Base-by-base conservation (phyloP, 1,139 yeast genomes). In the Petasospora rhodanensis region DNA sequence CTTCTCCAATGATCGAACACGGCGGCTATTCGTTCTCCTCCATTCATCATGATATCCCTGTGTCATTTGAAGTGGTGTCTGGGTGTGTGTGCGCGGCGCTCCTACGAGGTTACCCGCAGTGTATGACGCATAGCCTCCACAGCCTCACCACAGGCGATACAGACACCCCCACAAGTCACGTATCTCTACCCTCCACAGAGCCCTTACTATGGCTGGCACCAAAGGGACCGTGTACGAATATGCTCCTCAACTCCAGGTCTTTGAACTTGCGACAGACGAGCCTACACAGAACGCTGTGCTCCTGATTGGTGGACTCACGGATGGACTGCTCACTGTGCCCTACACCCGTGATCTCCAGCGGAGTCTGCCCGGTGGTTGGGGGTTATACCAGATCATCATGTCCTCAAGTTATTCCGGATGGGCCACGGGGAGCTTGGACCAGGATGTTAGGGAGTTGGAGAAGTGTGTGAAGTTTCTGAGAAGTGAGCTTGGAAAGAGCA, bases 301-400 rank as follows among this genome's bases (percentile, higher is more conserved):
- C 5, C 80, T 84, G 48, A 64, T 85, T 22, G 95, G 85, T 7
- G 96, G 96, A 0, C 62, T 86, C 18, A 69, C 76, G 3, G 91
- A 85, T 52, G 89, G 93, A 0, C 58, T 82, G n/a, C 54, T 76
- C 31, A 76, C 86, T 0, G 87, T 85, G 1, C 89, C 89, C 0
- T 86, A 84, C 52, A 59, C 79, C 3, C 64, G 72, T 0, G 52
- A 54, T 4, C 57, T 86, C 38, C 73, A 82, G 0, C 56, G 58
- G 2, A 49, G 76, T 21, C 66, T 65, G 10, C 47, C 58, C 10
- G 45, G 55, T 4, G 66, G 67, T 1, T 86, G 89, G 83, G 68
- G 75, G 0, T 54, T 84, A 4, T 69, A 77, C 3, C 91, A 85
- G 52, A 68, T 79, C 7, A 62, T 76, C 36, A 57, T 81, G 36